Percentiles rank a stretch among this genome's conserved stretches.
Evolutionary conservation across 2,329 filamentous ascomycete species (phyloP).

Genomic region (Cladophialophora exuberans): DNA sequence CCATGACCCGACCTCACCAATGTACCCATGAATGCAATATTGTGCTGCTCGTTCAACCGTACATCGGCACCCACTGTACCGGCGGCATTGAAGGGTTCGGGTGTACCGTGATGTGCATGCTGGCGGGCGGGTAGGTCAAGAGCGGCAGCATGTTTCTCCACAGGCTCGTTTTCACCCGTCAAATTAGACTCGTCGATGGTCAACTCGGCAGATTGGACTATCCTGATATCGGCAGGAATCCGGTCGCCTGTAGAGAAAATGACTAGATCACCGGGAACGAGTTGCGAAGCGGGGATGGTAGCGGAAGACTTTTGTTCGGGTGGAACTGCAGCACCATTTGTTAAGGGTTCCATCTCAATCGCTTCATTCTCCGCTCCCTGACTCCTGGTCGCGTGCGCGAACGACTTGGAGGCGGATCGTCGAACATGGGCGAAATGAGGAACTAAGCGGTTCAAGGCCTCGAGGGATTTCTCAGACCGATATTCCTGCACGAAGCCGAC

Average conservation of each 20-base stretch:
- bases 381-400: slow-evolving; percentile 1
- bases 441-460: slow-evolving; percentile 89
- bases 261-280: slow-evolving; percentile 91
- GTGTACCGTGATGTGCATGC: slow-evolving; percentile 51
- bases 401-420: slow-evolving; percentile 46
- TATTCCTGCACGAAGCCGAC: slow-evolving; percentile 98
- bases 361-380: slow-evolving; percentile 41
- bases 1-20: slow-evolving; percentile 93
- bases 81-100: slow-evolving; percentile 61
- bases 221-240: slow-evolving; percentile 92
- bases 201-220: slow-evolving; percentile 85
- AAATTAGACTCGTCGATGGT: slow-evolving; percentile 96
- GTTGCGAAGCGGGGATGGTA: slow-evolving; percentile 81
- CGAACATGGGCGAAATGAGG: slow-evolving; percentile 97
- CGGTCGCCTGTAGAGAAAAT: slow-evolving; percentile 94
- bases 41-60: slow-evolving; percentile 73
- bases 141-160: slow-evolving; percentile 73
- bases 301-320: slow-evolving; percentile 72
- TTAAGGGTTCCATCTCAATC: slow-evolving; percentile 55
- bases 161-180: slow-evolving; percentile 94
- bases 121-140: slow-evolving; percentile 42
- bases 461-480: slow-evolving; percentile 93
- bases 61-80: slow-evolving; percentile 67
- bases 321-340: slow-evolving; percentile 58
- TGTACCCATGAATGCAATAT: slow-evolving; percentile 98